These are phyloP conservation scores for Geotrichum aggregatum DNA, from an alignment of 1,139 yeast species.

Conservation along the genomic window DNA sequence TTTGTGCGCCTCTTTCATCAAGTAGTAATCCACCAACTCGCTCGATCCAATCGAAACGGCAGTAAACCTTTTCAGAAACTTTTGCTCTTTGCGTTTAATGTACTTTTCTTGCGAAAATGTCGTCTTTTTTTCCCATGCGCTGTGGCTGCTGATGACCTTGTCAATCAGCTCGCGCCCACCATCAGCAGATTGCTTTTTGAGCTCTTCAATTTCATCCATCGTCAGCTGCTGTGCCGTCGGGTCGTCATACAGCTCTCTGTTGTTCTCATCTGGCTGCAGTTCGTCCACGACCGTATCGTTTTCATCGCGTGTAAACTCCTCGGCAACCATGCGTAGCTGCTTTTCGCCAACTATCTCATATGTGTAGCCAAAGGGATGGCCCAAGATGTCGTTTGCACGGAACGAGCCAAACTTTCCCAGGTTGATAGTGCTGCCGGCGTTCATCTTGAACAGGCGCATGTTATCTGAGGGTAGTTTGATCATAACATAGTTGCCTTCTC, in stretches of 20 bases:
- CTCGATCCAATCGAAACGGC: conserved; percentile 72
- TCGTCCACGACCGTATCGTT: conserved; percentile 28
- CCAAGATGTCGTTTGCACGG: conserved; percentile 66
- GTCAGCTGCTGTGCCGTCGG: conserved; percentile 69
- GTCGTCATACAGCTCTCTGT: conserved; percentile 73
- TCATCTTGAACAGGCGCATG: conserved; percentile 62
- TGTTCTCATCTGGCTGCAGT: conserved; percentile 45
- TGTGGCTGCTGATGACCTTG: conserved; percentile 76
- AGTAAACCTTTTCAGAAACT: conserved; percentile 79
- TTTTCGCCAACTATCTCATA: conserved; percentile 64
- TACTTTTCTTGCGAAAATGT: conserved; percentile 88
- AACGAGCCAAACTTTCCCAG: conserved; percentile 92
- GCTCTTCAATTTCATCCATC: conserved; percentile 70
- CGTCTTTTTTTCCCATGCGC: conserved; percentile 84
- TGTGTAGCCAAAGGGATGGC: conserved; percentile 81
- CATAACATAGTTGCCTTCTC: conserved; percentile 47
- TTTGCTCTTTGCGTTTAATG: conserved; percentile 83
- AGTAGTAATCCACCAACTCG: conserved; percentile 67
- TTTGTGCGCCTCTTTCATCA: conserved; percentile 56
- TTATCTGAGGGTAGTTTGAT: conserved; percentile 79
- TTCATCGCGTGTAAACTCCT: conserved; percentile 29
- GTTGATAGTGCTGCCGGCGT: conserved; percentile 56
- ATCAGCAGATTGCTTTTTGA: conserved; percentile 48
- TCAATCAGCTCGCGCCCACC: conserved; percentile 76
- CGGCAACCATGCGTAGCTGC: conserved; percentile 27